phyloP scores from a whole-genome alignment of 441 rosid species.

The Erysimum pusillum region DNA sequence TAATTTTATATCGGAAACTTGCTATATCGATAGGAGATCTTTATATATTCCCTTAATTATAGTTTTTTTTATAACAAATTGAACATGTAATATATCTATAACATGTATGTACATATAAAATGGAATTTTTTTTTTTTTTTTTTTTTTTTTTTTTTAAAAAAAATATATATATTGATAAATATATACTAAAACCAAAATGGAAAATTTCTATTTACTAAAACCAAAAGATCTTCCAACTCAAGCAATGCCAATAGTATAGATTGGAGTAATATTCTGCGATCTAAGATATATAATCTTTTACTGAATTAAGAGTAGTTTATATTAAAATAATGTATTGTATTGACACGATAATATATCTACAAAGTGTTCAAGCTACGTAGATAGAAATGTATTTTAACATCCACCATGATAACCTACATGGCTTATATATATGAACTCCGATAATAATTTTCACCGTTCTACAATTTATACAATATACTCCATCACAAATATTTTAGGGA shows the following conservation, averaged over 20 bases:
- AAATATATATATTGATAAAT: too few species aligned
- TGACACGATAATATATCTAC: slow-evolving; percentile 4
- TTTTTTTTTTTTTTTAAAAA: too few species aligned
- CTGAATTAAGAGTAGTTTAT: slow-evolving; percentile 7
- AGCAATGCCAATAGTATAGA: slow-evolving; percentile 19
- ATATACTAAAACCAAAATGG: too few species aligned
- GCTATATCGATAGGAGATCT: neutral
- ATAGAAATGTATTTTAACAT: neutral
- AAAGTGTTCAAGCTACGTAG: neutral
- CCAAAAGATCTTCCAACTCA: slow-evolving; percentile 3
- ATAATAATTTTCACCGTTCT: neutral
- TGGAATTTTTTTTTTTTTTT: slow-evolving; percentile 9
- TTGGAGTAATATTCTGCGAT: slow-evolving; percentile 9
- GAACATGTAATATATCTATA: neutral
- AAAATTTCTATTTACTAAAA: neutral
- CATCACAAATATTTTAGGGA: too few species aligned
- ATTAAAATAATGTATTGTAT: neutral
- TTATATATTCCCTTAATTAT: neutral
- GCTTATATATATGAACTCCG: neutral
- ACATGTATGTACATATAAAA: neutral
- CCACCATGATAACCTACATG: neutral
- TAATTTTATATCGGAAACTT: slow-evolving; percentile 17
- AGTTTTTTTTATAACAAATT: neutral
- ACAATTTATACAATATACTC: neutral
- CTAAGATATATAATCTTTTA: neutral